Conservation (phyloP, 345 rosid genomes). For the Aethionema arabicum region DNA sequence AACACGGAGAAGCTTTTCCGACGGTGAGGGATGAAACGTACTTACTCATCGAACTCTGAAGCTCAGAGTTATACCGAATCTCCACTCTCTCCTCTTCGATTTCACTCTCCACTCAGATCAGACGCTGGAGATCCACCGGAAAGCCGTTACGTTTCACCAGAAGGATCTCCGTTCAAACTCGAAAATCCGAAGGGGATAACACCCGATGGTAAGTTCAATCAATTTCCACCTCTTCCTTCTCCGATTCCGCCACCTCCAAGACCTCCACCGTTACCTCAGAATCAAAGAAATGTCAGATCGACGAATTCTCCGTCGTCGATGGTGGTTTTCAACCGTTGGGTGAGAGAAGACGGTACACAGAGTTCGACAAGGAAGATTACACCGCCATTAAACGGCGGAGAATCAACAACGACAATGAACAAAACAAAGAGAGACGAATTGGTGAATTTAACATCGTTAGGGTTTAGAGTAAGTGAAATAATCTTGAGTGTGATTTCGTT, state of each 20-base stretch:
- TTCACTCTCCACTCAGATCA: constrained; percentile 63
- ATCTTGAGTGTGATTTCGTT: constrained; percentile 84
- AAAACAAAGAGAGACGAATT: constrained; percentile 42
- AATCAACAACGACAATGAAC: constrained; percentile 35
- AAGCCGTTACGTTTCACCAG: constrained; percentile 63
- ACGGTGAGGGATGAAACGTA: constrained; percentile 48
- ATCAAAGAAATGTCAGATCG: constrained; percentile 25
- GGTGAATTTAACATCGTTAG: constrained; percentile 49
- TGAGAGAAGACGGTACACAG: constrained; percentile 45
- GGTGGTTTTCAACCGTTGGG: constrained; percentile 43
- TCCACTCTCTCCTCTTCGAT: constrained; percentile 66
- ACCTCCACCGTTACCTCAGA: constrained; percentile 29
- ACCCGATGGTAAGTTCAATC: constrained; percentile 50
- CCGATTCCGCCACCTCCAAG: constrained; percentile 37
- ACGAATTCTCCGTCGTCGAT: constrained; percentile 29
- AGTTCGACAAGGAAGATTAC: constrained; percentile 38
- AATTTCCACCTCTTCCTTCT: constrained; percentile 43
- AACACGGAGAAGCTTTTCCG: not conserved
- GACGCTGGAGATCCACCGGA: constrained; percentile 60
- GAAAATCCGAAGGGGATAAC: constrained; percentile 57
- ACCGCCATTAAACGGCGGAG: constrained; percentile 29
- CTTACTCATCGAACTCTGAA: constrained; percentile 67
- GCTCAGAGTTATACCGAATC: constrained; percentile 46
- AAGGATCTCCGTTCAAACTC: constrained; percentile 50
- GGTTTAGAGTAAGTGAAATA: constrained; percentile 64